Percentiles rank a stretch among this genome's conserved stretches.
Evolutionary conservation across 2,329 filamentous ascomycete genomes (phyloP).

Genomic region (Cladorrhinum sp.): DNA sequence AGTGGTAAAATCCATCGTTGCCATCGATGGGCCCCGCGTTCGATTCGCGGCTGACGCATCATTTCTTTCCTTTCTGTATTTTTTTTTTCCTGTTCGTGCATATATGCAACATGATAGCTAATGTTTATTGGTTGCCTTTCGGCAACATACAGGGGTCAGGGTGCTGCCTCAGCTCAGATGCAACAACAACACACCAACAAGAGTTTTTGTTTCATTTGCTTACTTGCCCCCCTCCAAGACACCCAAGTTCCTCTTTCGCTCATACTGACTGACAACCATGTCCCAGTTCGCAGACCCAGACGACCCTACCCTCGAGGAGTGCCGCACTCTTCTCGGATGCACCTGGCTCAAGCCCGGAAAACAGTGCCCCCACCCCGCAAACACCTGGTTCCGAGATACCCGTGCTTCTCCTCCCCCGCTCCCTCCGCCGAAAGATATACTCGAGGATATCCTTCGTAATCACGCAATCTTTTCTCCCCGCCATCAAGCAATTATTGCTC

Average conservation of each 20-base stretch:
- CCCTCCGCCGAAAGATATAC: slow-evolving; percentile 3
- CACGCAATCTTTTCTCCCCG: background rate
- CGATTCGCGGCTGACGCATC: slow-evolving; percentile 24
- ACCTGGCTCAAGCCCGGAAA: slow-evolving; percentile 6
- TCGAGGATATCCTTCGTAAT: slow-evolving; percentile 5
- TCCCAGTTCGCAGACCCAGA: slow-evolving; percentile 8
- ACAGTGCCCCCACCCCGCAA: slow-evolving; percentile 10
- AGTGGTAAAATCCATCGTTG: slow-evolving; percentile 54
- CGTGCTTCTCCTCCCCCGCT: slow-evolving; percentile 8
- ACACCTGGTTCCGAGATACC: slow-evolving; percentile 9
- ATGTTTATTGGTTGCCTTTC: no score
- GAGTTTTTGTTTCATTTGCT: background rate
- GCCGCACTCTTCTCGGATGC: background rate
- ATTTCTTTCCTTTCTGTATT: background rate
- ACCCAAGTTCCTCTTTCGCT: background rate
- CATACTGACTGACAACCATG: background rate
- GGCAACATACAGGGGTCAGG: no score
- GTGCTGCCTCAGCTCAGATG: background rate
- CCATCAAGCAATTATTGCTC: background rate
- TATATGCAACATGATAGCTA: no score
- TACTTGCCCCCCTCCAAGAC: background rate
- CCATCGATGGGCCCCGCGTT: slow-evolving; percentile 45
- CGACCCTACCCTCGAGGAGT: slow-evolving; percentile 12
- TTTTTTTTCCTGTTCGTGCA: background rate
- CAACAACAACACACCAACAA: no score